A percentile compares a stretch with the other conserved stretches of the same genome.
phyloP scores from a whole-genome alignment of 1,284 basidiomycete species.

The Kwoniella shivajii region DNA sequence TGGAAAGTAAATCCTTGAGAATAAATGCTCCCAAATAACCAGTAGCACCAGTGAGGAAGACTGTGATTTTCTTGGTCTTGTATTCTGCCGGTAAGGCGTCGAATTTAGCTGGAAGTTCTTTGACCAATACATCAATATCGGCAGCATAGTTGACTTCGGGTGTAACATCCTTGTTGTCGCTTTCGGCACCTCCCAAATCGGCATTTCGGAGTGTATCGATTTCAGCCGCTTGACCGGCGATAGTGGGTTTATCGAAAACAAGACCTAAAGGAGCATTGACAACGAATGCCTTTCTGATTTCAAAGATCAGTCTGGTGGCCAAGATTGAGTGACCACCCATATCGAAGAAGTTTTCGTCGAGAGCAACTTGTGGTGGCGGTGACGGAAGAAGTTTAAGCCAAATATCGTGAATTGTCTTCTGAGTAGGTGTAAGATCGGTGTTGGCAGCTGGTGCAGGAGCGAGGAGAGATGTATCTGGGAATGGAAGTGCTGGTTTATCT shows the following conservation, averaged over 20 bases:
- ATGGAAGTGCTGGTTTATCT: constrained; percentile 96
- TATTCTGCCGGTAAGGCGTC: constrained; percentile 61
- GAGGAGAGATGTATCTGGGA: constrained; percentile 92
- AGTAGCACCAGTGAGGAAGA: constrained; percentile 96
- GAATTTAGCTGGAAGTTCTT: constrained; percentile 65
- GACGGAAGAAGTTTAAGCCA: constrained; percentile 85
- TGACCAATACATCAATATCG: constrained; percentile 71
- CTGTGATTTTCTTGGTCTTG: constrained; percentile 63
- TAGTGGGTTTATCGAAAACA: constrained; percentile 90
- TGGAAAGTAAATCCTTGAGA: constrained; percentile 74
- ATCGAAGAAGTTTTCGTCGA: constrained; percentile 98
- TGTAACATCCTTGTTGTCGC: constrained; percentile 33
- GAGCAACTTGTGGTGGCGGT: constrained; percentile 73
- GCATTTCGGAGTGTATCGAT: constrained; percentile 76
- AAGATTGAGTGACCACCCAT: constrained; percentile 98
- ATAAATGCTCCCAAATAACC: constrained; percentile 97
- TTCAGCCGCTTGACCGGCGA: constrained; percentile 74
- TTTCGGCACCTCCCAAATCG: constrained; percentile 62
- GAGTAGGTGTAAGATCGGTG: constrained; percentile 65
- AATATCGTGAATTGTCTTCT: constrained; percentile 75
- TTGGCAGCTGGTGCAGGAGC: constrained; percentile 54
- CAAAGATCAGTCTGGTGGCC: constrained; percentile 94
- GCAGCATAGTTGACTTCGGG: constrained; percentile 65
- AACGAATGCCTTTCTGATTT: constrained; percentile 90
- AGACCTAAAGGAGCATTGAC: constrained; percentile 89